A percentile compares a stretch with the other conserved stretches of the same genome.
Evolutionary conservation across 352 stramenopile genomes (phyloP).

Genomic region (Thalassiosira mediterranea): DNA sequence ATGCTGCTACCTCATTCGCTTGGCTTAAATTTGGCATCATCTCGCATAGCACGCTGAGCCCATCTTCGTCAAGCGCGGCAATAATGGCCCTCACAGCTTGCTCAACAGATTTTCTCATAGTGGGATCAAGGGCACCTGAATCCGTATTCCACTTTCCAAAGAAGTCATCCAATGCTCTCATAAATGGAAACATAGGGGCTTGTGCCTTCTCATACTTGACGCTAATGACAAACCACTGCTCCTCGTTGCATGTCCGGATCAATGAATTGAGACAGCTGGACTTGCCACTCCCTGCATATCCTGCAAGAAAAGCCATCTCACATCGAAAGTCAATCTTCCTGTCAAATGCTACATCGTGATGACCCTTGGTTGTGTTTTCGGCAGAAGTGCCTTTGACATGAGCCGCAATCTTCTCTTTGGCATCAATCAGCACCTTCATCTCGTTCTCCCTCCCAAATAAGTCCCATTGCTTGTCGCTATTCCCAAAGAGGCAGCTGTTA

Average conservation of each 20-base stretch:
- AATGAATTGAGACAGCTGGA: not conserved
- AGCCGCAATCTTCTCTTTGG: not conserved
- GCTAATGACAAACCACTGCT: not conserved
- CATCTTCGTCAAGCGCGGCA: conserved; percentile 8
- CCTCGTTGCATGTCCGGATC: not conserved
- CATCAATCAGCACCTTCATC: not conserved
- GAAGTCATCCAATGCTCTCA: not conserved
- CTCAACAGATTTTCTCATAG: conserved; percentile 14
- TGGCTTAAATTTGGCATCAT: conserved; percentile 14
- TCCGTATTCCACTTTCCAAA: not conserved
- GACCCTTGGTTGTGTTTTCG: not conserved
- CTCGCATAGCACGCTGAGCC: conserved; percentile 16
- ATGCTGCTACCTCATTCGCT: conserved; percentile 5
- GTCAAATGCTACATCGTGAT: not conserved
- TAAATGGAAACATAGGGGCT: not conserved
- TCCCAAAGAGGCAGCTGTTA: not conserved
- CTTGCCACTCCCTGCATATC: not conserved
- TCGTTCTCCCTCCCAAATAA: not conserved
- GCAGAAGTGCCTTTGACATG: not conserved
- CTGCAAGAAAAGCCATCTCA: not conserved
- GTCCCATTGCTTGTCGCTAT: not conserved
- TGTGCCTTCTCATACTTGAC: not conserved
- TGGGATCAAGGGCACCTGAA: not conserved
- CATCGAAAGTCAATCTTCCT: not conserved
- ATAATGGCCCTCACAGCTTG: conserved; percentile 5